These are phyloP conservation scores for Boletus eberwhitei DNA, from an alignment of 768 basidiomycete species.

Conservation along the genomic window DNA sequence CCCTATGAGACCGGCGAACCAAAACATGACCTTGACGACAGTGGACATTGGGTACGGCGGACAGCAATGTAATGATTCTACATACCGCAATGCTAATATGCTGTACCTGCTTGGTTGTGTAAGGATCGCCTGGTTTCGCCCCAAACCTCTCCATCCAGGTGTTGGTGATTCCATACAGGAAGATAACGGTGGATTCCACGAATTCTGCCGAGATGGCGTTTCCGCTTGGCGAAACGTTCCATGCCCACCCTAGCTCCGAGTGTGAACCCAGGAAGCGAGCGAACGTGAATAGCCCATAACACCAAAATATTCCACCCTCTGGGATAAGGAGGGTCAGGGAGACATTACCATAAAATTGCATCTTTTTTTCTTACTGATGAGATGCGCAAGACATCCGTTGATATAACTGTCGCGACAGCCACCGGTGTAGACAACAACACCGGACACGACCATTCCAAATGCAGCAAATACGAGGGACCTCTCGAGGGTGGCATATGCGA, in stretches of 20 bases:
- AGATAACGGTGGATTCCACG: conserved; percentile 76
- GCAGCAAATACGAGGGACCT: conserved; percentile 68
- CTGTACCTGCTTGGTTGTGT: conserved; percentile 87
- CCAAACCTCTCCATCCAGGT: conserved; percentile 98
- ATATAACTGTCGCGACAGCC: conserved; percentile 76
- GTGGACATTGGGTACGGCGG: not conserved
- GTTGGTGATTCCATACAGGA: conserved; percentile 85
- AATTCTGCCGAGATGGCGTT: conserved; percentile 66
- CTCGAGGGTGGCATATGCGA: conserved; percentile 53
- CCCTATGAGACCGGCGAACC: conserved; percentile 87
- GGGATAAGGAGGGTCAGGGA: conserved; percentile 1
- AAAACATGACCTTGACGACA: conserved; percentile 73
- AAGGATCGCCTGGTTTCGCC: conserved; percentile 74
- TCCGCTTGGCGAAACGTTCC: conserved; percentile 69
- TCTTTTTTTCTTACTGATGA: conserved; percentile 66
- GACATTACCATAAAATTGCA: not conserved
- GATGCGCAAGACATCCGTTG: conserved; percentile 85
- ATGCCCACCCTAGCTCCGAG: conserved; percentile 89
- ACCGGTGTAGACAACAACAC: conserved; percentile 81
- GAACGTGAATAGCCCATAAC: conserved; percentile 84
- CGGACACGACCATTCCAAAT: conserved; percentile 61
- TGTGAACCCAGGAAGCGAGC: conserved; percentile 93
- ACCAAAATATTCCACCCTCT: conserved; percentile 94
- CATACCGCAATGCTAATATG: conserved; percentile 90
- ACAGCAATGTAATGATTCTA: not conserved